Base-by-base conservation (phyloP, 2,329 filamentous ascomycete genomes). In the Albophoma yamanashiensis region DNA sequence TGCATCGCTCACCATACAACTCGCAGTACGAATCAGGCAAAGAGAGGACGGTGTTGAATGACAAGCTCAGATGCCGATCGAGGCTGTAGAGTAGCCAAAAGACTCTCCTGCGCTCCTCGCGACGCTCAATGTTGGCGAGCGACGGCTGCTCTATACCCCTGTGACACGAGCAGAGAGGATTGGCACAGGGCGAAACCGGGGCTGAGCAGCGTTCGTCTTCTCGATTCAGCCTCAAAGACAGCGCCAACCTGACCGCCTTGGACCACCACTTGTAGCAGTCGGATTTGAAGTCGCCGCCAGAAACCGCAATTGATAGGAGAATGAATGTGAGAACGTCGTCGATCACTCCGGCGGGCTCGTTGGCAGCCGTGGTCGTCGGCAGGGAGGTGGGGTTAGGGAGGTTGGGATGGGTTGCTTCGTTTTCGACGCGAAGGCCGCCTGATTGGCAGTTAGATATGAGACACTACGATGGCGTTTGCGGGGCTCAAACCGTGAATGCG, bases 21-120 rank as follows among this genome's bases (percentile, higher is more conserved):
- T 77, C 70, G 59, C 77, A 80, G 59, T 78, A 76, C 4, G 74
- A 74, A 55, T 82, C 79, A 0, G 75, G 75, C 45, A 82, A 74
- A 25, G 71, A 69, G 4, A 80, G 67, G 3, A 73, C 69, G 2
- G 70, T 68, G 62, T 80, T 80, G 63, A 78, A 80, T 6, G 76
- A 79, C 20, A 81, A 68, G 0, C 76, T 74, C 12, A 81, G 63
- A 61, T 81, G 78, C 12, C 78, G 69, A 60, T 81, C 78, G 7
- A 80, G 68, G 31, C 74, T 72, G 61, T 78, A 81, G 0, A 80
- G 64, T 1, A 80, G 67, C 78, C 78, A 81, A 62, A 79, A 80
- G 0, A 77, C 75, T 6, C 78, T 69, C 5, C 78, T 70, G 5
- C 75, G 67, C 65, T 81, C 78, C 62, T 81, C 78, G 25, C 73